These are phyloP conservation scores for Elasticomyces elasticus DNA, from an alignment of 495 filamentous ascomycete genomes.

Conservation along the genomic window DNA sequence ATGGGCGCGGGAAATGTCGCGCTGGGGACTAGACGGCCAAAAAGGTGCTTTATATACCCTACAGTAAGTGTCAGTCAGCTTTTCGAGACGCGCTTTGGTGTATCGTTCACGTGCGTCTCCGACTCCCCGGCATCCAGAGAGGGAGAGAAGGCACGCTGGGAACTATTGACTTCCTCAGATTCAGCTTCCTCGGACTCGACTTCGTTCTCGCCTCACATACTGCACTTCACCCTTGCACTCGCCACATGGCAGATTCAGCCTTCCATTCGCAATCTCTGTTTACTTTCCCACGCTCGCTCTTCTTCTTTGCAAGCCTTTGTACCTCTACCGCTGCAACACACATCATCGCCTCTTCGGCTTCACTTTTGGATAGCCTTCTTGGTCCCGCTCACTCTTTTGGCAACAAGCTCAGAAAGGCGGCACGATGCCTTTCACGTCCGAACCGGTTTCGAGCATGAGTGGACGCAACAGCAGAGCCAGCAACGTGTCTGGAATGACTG, in stretches of 20 bases:
- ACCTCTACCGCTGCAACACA: neutral
- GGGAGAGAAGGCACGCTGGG: neutral
- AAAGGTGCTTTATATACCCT: slow-evolving; percentile 6
- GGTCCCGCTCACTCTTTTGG: slow-evolving; percentile 15
- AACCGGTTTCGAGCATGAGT: slow-evolving; percentile 31
- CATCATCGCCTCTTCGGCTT: neutral
- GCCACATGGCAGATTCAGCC: slow-evolving; percentile 6
- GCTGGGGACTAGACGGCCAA: too few relatives aligned
- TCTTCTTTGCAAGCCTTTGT: neutral
- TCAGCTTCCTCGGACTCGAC: neutral
- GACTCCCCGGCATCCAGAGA: too few relatives aligned
- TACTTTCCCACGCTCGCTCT: slow-evolving; percentile 1
- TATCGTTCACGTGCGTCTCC: too few relatives aligned
- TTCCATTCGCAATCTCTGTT: neutral
- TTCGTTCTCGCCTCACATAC: neutral
- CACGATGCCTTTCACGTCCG: slow-evolving; percentile 35
- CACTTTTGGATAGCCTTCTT: slow-evolving; percentile 16
- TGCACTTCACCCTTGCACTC: neutral
- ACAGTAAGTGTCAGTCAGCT: neutral
- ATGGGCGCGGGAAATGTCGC: neutral
- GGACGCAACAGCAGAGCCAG: slow-evolving; percentile 33
- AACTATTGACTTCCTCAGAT: neutral
- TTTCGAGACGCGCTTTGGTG: neutral
- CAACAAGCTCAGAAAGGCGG: slow-evolving; percentile 20
- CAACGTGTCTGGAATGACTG: slow-evolving; percentile 27